Conservation (phyloP, 345 rosid genomes). For the Litchi chinensis region DNA sequence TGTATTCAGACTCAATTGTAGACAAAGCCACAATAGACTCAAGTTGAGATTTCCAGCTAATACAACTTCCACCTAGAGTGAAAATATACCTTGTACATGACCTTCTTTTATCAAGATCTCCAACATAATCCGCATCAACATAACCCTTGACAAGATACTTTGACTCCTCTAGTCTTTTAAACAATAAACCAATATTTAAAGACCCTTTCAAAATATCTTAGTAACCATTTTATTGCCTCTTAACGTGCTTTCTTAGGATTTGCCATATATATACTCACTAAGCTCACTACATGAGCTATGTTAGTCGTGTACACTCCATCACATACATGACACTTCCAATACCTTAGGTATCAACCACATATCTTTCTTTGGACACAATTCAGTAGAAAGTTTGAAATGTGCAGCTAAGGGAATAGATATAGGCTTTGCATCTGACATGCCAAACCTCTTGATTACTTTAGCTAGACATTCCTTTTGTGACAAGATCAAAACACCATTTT, state of each 20-base stretch:
- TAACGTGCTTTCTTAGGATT: not conserved
- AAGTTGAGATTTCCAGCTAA: not conserved
- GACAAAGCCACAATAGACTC: not conserved
- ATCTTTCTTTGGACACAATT: too few species aligned
- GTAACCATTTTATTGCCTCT: too few species aligned
- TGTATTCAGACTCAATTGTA: not conserved
- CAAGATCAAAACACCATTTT: too few species aligned
- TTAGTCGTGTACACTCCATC: not conserved
- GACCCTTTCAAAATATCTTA: not conserved
- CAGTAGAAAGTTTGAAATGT: too few species aligned
- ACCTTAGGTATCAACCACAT: too few species aligned
- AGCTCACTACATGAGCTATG: not conserved
- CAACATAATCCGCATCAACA: not conserved
- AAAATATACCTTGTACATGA: not conserved
- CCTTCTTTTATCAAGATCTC: not conserved
- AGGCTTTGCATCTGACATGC: too few species aligned
- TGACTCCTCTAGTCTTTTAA: not conserved
- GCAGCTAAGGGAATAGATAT: too few species aligned
- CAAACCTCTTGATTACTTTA: too few species aligned
- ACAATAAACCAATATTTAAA: too few species aligned
- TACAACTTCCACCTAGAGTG: not conserved
- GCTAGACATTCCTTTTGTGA: too few species aligned
- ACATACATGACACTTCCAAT: not conserved
- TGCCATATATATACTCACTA: not conserved
- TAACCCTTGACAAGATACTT: not conserved